Conservation (phyloP, 768 basidiomycete genomes). For the Brasilioporus rufonigricans region DNA sequence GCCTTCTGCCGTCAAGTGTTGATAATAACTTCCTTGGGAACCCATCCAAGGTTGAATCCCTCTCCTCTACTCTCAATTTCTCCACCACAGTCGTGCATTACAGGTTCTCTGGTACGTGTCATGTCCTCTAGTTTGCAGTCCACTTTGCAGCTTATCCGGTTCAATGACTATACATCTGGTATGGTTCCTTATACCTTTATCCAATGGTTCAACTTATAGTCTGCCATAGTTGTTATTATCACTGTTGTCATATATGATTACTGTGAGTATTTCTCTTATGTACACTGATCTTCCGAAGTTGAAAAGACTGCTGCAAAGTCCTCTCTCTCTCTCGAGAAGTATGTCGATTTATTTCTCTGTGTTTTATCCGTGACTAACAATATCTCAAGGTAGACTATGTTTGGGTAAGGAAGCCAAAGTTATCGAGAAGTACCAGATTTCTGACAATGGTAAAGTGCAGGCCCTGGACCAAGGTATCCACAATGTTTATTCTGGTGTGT, state of each 20-base stretch:
- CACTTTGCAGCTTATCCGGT: neutral
- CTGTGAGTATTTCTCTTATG: neutral
- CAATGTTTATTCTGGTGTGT: constrained; percentile 7
- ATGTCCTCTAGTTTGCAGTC: neutral
- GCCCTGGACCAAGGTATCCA: constrained; percentile 10
- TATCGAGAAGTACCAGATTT: neutral
- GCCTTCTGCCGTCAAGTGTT: no score
- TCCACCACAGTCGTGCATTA: no score
- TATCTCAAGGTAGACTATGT: neutral
- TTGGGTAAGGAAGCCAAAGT: neutral
- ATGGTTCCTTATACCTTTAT: neutral
- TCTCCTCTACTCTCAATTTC: no score
- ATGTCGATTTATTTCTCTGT: neutral
- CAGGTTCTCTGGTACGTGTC: no score
- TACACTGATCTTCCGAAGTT: neutral
- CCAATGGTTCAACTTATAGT: neutral
- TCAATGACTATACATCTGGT: neutral
- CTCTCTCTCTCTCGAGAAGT: neutral
- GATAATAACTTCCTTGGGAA: no score
- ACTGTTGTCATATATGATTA: neutral
- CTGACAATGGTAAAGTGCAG: neutral
- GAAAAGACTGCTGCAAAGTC: neutral
- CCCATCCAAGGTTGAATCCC: no score
- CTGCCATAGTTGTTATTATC: neutral
- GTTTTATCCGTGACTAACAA: neutral